These are phyloP conservation scores for Durio zibethinus DNA, from an alignment of 345 rosid genomes.

Conservation along the genomic window DNA sequence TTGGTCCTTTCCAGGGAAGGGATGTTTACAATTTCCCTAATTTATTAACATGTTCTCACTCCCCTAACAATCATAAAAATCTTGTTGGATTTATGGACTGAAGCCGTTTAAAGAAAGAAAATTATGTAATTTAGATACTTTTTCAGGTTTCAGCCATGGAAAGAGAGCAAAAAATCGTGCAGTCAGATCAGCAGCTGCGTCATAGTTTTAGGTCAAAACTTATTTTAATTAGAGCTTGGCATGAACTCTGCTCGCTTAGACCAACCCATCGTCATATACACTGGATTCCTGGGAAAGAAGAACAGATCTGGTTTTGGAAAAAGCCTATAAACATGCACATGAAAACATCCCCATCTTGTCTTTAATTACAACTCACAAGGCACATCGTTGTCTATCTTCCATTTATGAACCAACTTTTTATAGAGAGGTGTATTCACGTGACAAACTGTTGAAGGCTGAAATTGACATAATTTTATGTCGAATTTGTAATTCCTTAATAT, in stretches of 20 bases:
- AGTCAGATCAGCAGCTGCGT: conserved; percentile 8
- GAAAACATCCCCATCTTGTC: no score
- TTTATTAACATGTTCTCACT: not conserved
- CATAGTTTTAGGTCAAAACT: conserved; percentile 4
- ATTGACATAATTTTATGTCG: no score
- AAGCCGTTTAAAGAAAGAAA: not conserved
- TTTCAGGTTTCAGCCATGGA: not conserved
- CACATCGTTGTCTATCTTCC: no score
- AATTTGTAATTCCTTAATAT: no score
- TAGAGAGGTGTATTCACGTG: no score
- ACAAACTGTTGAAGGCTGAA: no score
- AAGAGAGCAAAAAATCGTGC: not conserved
- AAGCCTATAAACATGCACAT: no score
- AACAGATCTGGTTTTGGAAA: no score
- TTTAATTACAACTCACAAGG: no score
- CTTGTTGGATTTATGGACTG: not conserved
- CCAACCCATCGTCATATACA: no score
- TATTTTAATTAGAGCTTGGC: not conserved
- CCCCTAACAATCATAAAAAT: not conserved
- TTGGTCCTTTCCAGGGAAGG: not conserved
- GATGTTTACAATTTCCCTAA: not conserved
- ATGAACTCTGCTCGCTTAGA: not conserved
- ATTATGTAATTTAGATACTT: not conserved
- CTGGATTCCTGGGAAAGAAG: no score
- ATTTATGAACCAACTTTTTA: no score